These are phyloP conservation scores for Setaria italica DNA, from an alignment of 202 grass and related monocot species.

Conservation along the genomic window DNA sequence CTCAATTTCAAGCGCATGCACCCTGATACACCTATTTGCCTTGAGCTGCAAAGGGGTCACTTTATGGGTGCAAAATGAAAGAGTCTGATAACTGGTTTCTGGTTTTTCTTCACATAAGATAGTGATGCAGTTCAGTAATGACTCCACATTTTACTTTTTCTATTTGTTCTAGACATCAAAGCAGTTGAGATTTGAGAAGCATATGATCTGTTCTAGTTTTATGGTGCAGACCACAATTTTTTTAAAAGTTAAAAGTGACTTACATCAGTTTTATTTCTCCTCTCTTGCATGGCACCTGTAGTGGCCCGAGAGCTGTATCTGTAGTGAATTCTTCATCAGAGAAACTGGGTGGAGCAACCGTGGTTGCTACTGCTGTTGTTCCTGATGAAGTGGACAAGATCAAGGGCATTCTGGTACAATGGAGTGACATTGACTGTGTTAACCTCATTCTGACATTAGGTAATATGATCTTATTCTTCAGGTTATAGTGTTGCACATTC, in stretches of 20 bases:
- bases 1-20: constrained; percentile 46
- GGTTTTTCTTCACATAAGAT: constrained; percentile 51
- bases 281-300: constrained; percentile 31
- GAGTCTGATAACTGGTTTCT: constrained; percentile 41
- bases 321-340: constrained; percentile 91
- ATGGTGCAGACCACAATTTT: constrained; percentile 27
- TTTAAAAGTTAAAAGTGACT: not conserved
- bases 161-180: not conserved
- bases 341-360: constrained; percentile 74
- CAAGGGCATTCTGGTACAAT: constrained; percentile 63
- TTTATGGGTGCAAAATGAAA: constrained; percentile 68
- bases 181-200: not conserved
- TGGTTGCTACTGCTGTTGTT: constrained; percentile 85
- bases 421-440: constrained; percentile 73
- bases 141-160: constrained; percentile 49
- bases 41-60: constrained; percentile 73
- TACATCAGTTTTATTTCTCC: not conserved
- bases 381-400: constrained; percentile 94
- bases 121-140: constrained; percentile 42
- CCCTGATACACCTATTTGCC: constrained; percentile 88
- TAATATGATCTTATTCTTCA: constrained; percentile 44
- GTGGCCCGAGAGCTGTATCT: constrained; percentile 88
- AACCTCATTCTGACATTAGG: constrained; percentile 96
- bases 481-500: constrained; percentile 14
- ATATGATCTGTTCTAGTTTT: not conserved